Evolutionary conservation across 139 green algal genomes (phyloP).

Genomic region (Chlamydomonas sphaeroides): DNA sequence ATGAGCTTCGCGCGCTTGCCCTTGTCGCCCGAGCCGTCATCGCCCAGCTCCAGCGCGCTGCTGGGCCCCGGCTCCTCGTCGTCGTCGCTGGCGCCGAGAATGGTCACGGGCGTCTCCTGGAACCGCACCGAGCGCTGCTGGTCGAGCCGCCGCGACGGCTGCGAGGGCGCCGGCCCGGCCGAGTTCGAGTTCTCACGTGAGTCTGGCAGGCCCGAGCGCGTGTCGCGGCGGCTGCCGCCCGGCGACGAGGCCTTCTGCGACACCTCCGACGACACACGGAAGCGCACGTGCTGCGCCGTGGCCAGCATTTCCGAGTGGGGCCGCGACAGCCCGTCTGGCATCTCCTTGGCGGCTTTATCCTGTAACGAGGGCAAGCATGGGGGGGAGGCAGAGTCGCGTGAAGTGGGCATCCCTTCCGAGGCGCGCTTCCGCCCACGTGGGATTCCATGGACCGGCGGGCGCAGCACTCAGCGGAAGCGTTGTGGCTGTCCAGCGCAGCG

Average conservation of each 20-base stretch:
- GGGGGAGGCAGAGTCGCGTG: too few relatives aligned
- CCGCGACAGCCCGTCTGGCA: not conserved
- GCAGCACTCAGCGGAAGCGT: too few relatives aligned
- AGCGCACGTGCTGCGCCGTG: conserved; percentile 8
- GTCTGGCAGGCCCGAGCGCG: not conserved
- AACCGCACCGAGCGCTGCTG: conserved; percentile 29
- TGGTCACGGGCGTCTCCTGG: conserved; percentile 29
- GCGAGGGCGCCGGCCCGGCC: too few relatives aligned
- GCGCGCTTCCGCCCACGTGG: too few relatives aligned
- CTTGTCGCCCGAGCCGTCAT: not conserved
- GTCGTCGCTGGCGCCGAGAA: conserved; percentile 1
- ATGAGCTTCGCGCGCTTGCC: conserved; percentile 40
- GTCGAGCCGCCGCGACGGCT: conserved; percentile 3
- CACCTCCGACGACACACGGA: not conserved
- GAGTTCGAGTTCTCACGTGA: too few relatives aligned
- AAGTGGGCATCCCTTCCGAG: too few relatives aligned
- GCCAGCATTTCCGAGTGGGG: conserved; percentile 9
- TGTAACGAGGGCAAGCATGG: too few relatives aligned
- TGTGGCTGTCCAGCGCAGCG: too few relatives aligned
- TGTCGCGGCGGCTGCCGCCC: not conserved
- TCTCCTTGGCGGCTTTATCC: conserved; percentile 8
- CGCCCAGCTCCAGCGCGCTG: not conserved
- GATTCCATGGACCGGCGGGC: too few relatives aligned
- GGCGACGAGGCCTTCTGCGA: not conserved
- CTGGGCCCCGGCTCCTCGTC: not conserved